These are phyloP conservation scores for Entoloma clypeatum DNA, from an alignment of 1,284 basidiomycete genomes.

Conservation along the genomic window DNA sequence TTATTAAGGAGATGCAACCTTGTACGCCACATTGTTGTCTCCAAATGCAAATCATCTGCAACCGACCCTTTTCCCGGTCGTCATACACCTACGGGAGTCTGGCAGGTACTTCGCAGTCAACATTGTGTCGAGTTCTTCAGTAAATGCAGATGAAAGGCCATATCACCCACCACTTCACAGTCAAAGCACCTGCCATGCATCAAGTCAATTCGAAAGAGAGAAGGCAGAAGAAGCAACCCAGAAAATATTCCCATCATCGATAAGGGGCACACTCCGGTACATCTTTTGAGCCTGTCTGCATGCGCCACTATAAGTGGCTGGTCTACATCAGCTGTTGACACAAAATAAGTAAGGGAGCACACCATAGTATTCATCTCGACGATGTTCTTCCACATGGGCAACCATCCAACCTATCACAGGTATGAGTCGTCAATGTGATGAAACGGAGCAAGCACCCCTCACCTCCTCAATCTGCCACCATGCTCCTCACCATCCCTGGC, in stretches of 20 bases:
- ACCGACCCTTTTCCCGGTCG: conserved; percentile 64
- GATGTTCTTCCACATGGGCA: conserved; percentile 91
- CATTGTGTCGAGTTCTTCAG: conserved; percentile 40
- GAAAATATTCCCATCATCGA: conserved; percentile 55
- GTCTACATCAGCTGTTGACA: neutral
- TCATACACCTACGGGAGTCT: conserved; percentile 68
- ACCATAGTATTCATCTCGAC: conserved; percentile 78
- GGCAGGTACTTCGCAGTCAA: conserved; percentile 80
- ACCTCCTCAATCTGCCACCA: conserved; percentile 78
- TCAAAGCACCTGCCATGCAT: conserved; percentile 56
- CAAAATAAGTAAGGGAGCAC: neutral
- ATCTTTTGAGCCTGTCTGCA: conserved; percentile 73
- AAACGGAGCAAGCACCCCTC: neutral
- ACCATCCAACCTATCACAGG: conserved; percentile 65
- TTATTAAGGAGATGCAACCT: conserved; percentile 47
- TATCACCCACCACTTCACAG: conserved; percentile 57
- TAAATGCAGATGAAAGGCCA: neutral
- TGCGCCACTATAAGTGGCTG: conserved; percentile 66
- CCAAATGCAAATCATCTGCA: conserved; percentile 75
- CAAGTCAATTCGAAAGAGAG: neutral
- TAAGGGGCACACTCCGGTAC: conserved; percentile 61
- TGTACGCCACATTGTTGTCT: conserved; percentile 73
- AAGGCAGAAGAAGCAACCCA: conserved; percentile 26
- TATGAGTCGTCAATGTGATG: neutral
- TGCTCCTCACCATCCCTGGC: conserved; percentile 72